These are phyloP conservation scores for Tephrocybe sp. DNA, from an alignment of 768 basidiomycete genomes.

Conservation along the genomic window DNA sequence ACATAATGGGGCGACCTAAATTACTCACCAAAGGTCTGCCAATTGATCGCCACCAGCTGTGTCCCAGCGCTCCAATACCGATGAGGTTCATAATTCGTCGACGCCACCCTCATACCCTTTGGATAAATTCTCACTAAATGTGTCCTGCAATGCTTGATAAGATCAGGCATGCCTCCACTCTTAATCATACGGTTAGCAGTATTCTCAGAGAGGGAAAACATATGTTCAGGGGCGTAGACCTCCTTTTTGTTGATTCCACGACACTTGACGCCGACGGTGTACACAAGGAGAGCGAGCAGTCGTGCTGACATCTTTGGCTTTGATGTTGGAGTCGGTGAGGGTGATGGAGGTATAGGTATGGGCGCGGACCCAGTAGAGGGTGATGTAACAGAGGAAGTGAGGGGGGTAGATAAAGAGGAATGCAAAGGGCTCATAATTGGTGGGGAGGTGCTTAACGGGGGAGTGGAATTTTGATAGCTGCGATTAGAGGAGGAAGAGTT, in stretches of 20 bases:
- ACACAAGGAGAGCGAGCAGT: conserved; percentile 81
- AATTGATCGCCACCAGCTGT: conserved; percentile 93
- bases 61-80: conserved; percentile 88
- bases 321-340: conserved; percentile 18
- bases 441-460: not conserved
- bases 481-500: conserved; percentile 1
- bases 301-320: conserved; percentile 75
- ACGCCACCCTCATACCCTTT: conserved; percentile 76
- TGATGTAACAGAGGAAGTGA: not conserved
- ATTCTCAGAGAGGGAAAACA: conserved; percentile 91
- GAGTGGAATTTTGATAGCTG: not conserved
- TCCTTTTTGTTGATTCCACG: conserved; percentile 91
- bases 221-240: conserved; percentile 78
- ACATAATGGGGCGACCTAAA: not conserved
- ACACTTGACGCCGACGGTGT: conserved; percentile 95
- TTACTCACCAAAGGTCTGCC: conserved; percentile 87
- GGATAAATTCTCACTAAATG: conserved; percentile 91
- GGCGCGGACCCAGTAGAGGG: conserved; percentile 8
- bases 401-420: not conserved
- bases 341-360: conserved; percentile 3
- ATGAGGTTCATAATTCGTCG: conserved; percentile 89
- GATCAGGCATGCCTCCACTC: conserved; percentile 26
- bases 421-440: not conserved
- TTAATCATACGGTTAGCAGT: conserved; percentile 77
- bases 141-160: conserved; percentile 87